These are phyloP conservation scores for Francoa sonchifolia DNA, from an alignment of 441 rosid genomes.

Conservation along the genomic window DNA sequence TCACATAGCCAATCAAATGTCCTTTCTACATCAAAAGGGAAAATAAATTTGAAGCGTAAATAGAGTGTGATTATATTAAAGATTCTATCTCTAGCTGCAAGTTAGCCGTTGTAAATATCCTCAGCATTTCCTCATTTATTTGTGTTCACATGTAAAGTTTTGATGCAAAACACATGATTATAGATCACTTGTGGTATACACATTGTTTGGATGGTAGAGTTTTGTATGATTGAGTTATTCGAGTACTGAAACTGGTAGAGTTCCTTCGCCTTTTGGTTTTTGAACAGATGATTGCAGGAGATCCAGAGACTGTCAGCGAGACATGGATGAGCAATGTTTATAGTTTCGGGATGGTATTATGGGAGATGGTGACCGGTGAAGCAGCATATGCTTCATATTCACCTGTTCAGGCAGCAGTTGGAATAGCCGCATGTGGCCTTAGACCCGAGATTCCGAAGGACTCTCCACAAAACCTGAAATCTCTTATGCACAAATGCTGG, in stretches of 20 bases:
- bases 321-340: constrained; percentile 94
- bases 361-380: constrained; percentile 96
- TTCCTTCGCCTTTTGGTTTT: constrained; percentile 8
- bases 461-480: constrained; percentile 58
- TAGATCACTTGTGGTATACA: no score
- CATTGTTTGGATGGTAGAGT: no score
- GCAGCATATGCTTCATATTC: constrained; percentile 77
- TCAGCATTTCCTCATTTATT: no score
- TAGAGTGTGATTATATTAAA: background rate
- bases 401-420: constrained; percentile 94
- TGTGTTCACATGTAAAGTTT: no score
- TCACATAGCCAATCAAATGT: background rate
- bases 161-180: no score
- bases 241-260: background rate
- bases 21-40: no score
- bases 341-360: constrained; percentile 88
- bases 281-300: constrained; percentile 84
- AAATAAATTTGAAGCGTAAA: no score
- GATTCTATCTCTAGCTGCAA: constrained; percentile 1
- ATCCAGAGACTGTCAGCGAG: constrained; percentile 78
- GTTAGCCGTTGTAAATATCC: background rate
- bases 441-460: constrained; percentile 92
- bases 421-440: constrained; percentile 86
- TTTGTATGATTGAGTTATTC: background rate
- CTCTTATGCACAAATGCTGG: constrained; percentile 84